phyloP scores from a whole-genome alignment of 75 land plant genomes.

The Selaginella tamariscina region DNA sequence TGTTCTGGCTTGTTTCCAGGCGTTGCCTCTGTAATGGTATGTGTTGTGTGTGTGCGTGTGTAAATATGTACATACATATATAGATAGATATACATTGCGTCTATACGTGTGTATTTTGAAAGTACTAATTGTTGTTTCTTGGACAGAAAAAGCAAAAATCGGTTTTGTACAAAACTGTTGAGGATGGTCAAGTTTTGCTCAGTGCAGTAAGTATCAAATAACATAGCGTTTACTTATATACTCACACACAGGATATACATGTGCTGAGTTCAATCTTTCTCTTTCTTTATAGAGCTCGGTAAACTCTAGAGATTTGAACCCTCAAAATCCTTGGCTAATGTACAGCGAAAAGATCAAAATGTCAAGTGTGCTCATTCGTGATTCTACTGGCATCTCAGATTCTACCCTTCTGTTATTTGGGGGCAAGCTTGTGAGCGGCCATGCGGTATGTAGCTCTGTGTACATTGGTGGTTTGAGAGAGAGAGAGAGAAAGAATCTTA shows the following conservation, averaged over 20 bases:
- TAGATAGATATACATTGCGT: no score
- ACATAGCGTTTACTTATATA: not conserved
- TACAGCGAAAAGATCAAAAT: constrained; percentile 94
- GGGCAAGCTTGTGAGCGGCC: constrained; percentile 40
- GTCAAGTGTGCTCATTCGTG: constrained; percentile 70
- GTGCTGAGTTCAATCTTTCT: not conserved
- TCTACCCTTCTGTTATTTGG: constrained; percentile 87
- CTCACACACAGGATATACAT: no score
- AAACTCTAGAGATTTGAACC: constrained; percentile 59
- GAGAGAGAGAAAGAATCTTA: no score
- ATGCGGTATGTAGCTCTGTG: constrained; percentile 32
- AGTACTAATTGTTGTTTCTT: not conserved
- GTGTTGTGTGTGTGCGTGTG: no score
- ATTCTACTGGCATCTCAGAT: constrained; percentile 89
- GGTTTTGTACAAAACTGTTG: constrained; percentile 86
- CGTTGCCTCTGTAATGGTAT: constrained; percentile 58
- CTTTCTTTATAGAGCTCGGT: constrained; percentile 65
- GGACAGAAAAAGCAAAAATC: constrained; percentile 63
- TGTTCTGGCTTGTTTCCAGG: constrained; percentile 97
- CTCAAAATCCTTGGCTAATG: constrained; percentile 83
- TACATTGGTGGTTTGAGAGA: no score
- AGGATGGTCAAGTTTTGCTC: constrained; percentile 87
- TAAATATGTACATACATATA: no score
- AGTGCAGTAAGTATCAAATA: constrained; percentile 41
- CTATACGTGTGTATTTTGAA: not conserved